These are phyloP conservation scores for Backusella mclennaniae DNA, from an alignment of 192 early-diverging fungal species.

Conservation along the genomic window DNA sequence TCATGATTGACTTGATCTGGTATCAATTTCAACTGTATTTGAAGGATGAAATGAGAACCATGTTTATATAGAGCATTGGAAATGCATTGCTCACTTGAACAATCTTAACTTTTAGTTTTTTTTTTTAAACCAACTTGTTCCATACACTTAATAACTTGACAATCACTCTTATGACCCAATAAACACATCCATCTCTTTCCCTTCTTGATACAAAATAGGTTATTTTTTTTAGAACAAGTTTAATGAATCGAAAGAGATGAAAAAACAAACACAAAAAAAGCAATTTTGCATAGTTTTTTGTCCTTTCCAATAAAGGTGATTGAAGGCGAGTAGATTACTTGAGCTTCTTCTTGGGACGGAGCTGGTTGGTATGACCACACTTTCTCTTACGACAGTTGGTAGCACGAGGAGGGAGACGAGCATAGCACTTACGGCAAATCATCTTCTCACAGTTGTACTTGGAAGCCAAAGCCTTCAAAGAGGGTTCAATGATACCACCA, in stretches of 20 bases:
- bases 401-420: slow-evolving; percentile 97
- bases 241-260: background rate
- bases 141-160: too few species aligned
- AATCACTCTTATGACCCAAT: too few species aligned
- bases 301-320: background rate
- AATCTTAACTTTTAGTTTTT: too few species aligned
- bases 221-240: background rate
- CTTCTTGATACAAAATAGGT: background rate
- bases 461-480: slow-evolving; percentile 96
- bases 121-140: too few species aligned
- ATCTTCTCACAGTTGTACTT: slow-evolving; percentile 99
- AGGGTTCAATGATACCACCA: slow-evolving; percentile 98
- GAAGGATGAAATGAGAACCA: too few species aligned
- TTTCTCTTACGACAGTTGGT: slow-evolving; percentile 99
- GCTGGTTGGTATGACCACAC: slow-evolving; percentile 99
- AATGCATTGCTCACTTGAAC: too few species aligned
- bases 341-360: slow-evolving; percentile 99
- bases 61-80: too few species aligned
- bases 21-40: too few species aligned
- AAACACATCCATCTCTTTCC: background rate
- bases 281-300: background rate
- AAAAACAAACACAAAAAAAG: background rate
- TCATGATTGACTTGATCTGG: too few species aligned
- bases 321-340: slow-evolving; percentile 13
- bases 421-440: slow-evolving; percentile 99